Evolutionary conservation across 108 stramenopile species (phyloP).

Genomic region (Parietichytrium sp.): DNA sequence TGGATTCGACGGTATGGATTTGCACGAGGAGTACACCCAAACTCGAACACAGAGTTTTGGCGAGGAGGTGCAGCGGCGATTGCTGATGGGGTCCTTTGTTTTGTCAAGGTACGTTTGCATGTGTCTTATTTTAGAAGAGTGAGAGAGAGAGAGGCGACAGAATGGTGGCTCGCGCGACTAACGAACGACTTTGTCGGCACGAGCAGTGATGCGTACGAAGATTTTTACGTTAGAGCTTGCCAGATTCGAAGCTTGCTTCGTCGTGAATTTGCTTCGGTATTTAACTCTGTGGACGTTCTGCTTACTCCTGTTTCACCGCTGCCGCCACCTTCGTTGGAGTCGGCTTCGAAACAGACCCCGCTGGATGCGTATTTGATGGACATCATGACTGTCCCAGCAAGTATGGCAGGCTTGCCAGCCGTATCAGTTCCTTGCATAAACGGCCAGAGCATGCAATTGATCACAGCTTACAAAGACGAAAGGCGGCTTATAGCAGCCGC

Average conservation of each 20-base stretch:
- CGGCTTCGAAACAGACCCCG: neutral
- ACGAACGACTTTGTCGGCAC: no score
- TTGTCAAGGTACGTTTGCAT: no score
- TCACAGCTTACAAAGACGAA: no score
- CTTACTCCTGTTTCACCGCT: neutral
- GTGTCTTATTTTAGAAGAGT: no score
- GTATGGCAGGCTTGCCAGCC: constrained; percentile 55
- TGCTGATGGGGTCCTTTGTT: constrained; percentile 50
- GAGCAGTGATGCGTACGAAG: constrained; percentile 48
- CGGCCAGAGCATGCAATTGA: no score
- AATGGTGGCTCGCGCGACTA: no score
- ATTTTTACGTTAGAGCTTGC: constrained; percentile 48
- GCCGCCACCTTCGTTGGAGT: neutral
- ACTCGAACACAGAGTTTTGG: constrained; percentile 38
- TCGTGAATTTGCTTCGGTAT: constrained; percentile 42
- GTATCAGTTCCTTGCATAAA: constrained; percentile 50
- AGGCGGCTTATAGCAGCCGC: no score
- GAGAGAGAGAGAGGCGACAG: no score
- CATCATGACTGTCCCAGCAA: constrained; percentile 54
- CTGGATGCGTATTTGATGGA: constrained; percentile 47
- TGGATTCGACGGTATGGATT: constrained; percentile 34
- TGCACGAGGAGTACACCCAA: neutral
- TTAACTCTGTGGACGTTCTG: constrained; percentile 41
- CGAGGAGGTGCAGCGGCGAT: constrained; percentile 53
- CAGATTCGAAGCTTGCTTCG: constrained; percentile 43